phyloP scores from a whole-genome alignment of 2,329 filamentous ascomycete genomes.

The Aureobasidium sp. region DNA sequence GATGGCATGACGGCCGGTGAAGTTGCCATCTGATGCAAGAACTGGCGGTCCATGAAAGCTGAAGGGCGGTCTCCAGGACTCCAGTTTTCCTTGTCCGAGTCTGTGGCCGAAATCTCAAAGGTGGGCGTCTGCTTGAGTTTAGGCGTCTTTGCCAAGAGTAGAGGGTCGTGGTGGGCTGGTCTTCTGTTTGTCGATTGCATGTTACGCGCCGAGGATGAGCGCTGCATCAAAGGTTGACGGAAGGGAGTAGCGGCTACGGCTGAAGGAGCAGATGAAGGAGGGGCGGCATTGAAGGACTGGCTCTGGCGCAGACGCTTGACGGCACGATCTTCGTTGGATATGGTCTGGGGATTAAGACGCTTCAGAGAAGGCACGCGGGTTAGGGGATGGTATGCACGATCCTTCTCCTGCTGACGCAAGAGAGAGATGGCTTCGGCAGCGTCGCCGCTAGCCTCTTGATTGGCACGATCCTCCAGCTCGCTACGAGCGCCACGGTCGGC shows the following conservation, averaged over 20 bases:
- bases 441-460: constrained; percentile 72
- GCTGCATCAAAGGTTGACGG: constrained; percentile 25
- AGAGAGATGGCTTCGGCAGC: constrained; percentile 64
- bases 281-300: constrained; percentile 5
- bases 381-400: constrained; percentile 4
- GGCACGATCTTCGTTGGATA: constrained; percentile 1
- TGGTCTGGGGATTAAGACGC: constrained; percentile 2
- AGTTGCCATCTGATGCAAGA: constrained; percentile 10
- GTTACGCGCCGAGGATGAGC: constrained; percentile 28
- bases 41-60: constrained; percentile 27
- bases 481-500: constrained; percentile 75
- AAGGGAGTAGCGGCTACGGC: constrained; percentile 16
- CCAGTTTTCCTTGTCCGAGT: constrained; percentile 97
- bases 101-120: constrained; percentile 50
- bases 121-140: constrained; percentile 27
- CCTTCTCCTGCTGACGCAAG: constrained; percentile 10
- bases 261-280: constrained; percentile 12
- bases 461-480: constrained; percentile 71
- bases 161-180: background rate
- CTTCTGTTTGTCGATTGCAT: constrained; percentile 21
- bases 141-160: background rate
- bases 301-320: constrained; percentile 8
- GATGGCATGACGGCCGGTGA: constrained; percentile 5
- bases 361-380: constrained; percentile 10
- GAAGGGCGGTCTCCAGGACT: constrained; percentile 38